A percentile compares a stretch with the other conserved stretches of the same genome.
phyloP scores from a whole-genome alignment of 805 yeast genomes.

The Cyberlindnera lachancei region DNA sequence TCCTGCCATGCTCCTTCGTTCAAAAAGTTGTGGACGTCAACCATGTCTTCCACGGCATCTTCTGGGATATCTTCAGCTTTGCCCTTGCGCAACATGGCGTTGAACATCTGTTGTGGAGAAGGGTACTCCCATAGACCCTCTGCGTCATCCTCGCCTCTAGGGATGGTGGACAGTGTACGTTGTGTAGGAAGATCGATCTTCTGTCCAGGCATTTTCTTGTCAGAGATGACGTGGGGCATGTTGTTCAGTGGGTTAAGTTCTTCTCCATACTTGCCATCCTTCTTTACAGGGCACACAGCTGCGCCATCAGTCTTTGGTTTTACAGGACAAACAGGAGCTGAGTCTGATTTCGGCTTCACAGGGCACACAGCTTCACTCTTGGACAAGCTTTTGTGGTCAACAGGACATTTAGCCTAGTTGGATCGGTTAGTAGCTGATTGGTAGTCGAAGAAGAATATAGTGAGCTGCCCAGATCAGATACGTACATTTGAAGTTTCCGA shows the following conservation, averaged over 20 bases:
- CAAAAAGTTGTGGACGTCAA: constrained; percentile 88
- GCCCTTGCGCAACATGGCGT: constrained; percentile 94
- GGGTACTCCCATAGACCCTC: constrained; percentile 97
- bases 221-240: constrained; percentile 72
- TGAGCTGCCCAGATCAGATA: no score
- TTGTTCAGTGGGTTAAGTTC: constrained; percentile 74
- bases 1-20: constrained; percentile 98
- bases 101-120: constrained; percentile 97
- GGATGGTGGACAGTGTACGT: constrained; percentile 78
- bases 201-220: constrained; percentile 73
- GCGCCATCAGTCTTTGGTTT: constrained; percentile 25
- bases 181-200: constrained; percentile 70
- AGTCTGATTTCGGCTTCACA: constrained; percentile 3
- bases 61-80: constrained; percentile 84
- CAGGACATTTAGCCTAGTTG: constrained; percentile 29
- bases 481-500: no score
- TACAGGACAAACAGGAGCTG: constrained; percentile 34
- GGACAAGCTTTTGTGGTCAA: constrained; percentile 34
- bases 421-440: constrained; percentile 1
- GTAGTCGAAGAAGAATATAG: no score
- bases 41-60: constrained; percentile 96
- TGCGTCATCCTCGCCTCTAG: constrained; percentile 58
- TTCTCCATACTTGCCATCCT: constrained; percentile 9
- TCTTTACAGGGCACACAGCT: constrained; percentile 34
- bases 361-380: constrained; percentile 1